Conservation (phyloP, 805 yeast species). For the Wickerhamomyces queroliae region DNA sequence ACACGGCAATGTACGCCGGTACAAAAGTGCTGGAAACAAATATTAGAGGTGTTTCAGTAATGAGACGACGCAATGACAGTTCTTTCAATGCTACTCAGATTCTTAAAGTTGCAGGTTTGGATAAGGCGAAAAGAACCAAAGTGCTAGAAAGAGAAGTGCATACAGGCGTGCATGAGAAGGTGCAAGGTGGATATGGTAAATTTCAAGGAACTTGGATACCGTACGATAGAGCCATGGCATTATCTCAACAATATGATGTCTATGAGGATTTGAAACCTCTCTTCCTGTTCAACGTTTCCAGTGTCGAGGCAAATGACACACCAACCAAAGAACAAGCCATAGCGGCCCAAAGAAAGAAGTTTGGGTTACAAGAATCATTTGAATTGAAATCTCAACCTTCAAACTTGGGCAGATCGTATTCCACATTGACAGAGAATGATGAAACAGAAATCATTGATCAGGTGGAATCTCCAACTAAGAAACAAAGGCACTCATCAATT, state of each 20-base stretch:
- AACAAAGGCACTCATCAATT: constrained; percentile 17
- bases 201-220: constrained; percentile 90
- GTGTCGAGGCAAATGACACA: constrained; percentile 29
- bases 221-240: constrained; percentile 53
- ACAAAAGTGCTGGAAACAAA: constrained; percentile 79
- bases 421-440: constrained; percentile 29
- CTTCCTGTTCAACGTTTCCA: constrained; percentile 40
- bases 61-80: constrained; percentile 70
- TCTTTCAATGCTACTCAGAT: constrained; percentile 86
- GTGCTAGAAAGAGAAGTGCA: constrained; percentile 71
- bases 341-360: constrained; percentile 29
- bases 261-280: constrained; percentile 59
- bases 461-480: constrained; percentile 33
- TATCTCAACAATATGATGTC: constrained; percentile 54
- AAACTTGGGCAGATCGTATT: constrained; percentile 17
- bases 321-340: constrained; percentile 45
- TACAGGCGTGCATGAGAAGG: constrained; percentile 62
- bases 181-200: constrained; percentile 81
- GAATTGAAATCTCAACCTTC: constrained; percentile 19
- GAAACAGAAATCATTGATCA: constrained; percentile 13
- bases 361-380: constrained; percentile 6
- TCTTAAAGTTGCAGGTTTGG: constrained; percentile 68
- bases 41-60: constrained; percentile 63
- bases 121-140: constrained; percentile 72
- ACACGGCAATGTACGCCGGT: constrained; percentile 74